Evolutionary conservation across 345 rosid species (phyloP).

Genomic region (Alliaria petiolata): DNA sequence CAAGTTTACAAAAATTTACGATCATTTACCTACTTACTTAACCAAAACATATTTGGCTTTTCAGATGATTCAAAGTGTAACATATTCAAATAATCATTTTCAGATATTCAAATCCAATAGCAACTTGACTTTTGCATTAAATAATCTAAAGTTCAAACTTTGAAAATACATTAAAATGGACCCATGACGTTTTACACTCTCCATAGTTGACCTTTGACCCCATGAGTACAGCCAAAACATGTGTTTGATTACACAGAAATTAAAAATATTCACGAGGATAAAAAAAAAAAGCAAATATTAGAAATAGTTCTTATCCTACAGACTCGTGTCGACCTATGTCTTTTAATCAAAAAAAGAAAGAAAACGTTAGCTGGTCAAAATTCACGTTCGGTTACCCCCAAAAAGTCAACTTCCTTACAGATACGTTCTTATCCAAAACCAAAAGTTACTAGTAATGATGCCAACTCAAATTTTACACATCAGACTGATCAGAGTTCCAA

Average conservation of each 20-base stretch:
- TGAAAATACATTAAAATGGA: background rate
- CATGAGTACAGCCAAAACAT: constrained; percentile 21
- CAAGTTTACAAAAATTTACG: too few species aligned
- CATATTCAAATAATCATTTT: background rate
- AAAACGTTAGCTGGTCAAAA: background rate
- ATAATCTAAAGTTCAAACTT: constrained; percentile 6
- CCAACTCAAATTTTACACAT: background rate
- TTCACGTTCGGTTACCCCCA: background rate
- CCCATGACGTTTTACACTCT: constrained; percentile 29
- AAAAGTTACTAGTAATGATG: background rate
- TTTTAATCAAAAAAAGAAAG: background rate
- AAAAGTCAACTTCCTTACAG: constrained; percentile 1
- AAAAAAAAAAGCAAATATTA: constrained; percentile 7
- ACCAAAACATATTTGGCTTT: constrained; percentile 12
- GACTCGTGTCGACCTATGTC: background rate
- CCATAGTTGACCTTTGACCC: constrained; percentile 28
- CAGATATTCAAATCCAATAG: background rate
- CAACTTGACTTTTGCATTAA: constrained; percentile 1
- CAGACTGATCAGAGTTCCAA: background rate
- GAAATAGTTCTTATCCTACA: constrained; percentile 18
- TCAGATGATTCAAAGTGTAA: constrained; percentile 20
- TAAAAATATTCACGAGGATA: constrained; percentile 1
- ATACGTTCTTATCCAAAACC: constrained; percentile 14
- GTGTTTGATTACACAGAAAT: constrained; percentile 8
- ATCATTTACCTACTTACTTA: too few species aligned